Conservation (phyloP, 371 early-diverging fungal species). For the Lichtheimia corymbifera region DNA sequence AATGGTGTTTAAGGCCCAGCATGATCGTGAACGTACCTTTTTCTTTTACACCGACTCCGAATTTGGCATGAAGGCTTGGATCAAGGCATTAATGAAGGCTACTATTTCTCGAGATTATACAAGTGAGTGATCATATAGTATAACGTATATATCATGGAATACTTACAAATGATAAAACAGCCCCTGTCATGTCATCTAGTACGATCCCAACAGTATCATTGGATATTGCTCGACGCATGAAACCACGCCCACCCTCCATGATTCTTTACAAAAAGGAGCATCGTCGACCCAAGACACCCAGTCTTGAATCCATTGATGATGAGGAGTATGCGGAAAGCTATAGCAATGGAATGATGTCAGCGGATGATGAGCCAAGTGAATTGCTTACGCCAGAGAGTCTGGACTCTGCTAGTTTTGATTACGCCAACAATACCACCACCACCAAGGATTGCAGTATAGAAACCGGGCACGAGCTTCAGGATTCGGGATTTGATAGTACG, state of each 20-base stretch:
- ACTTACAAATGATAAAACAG: slow-evolving; percentile 14
- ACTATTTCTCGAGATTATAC: slow-evolving; percentile 62
- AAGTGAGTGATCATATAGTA: slow-evolving; percentile 23
- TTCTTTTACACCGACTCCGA: slow-evolving; percentile 68
- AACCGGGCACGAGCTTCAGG: slow-evolving; percentile 10
- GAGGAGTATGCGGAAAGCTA: not conserved
- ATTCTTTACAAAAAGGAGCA: slow-evolving; percentile 25
- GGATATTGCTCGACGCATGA: slow-evolving; percentile 60
- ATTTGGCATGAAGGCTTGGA: slow-evolving; percentile 58
- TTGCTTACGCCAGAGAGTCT: not conserved
- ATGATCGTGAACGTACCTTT: slow-evolving; percentile 56
- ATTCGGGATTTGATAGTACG: slow-evolving; percentile 16
- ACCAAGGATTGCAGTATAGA: not conserved
- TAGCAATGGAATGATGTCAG: no score
- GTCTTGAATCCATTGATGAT: slow-evolving; percentile 7
- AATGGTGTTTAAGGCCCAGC: slow-evolving; percentile 61
- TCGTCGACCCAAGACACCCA: slow-evolving; percentile 10
- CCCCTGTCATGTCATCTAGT: slow-evolving; percentile 69
- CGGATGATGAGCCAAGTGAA: slow-evolving; percentile 6
- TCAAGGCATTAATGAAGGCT: slow-evolving; percentile 72
- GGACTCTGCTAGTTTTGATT: no score
- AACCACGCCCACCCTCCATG: slow-evolving; percentile 65
- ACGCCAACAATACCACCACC: no score
- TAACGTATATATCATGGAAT: not conserved
- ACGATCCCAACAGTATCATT: slow-evolving; percentile 66